phyloP scores from a whole-genome alignment of 352 stramenopile species.

The Paralagenidium karlingii region DNA sequence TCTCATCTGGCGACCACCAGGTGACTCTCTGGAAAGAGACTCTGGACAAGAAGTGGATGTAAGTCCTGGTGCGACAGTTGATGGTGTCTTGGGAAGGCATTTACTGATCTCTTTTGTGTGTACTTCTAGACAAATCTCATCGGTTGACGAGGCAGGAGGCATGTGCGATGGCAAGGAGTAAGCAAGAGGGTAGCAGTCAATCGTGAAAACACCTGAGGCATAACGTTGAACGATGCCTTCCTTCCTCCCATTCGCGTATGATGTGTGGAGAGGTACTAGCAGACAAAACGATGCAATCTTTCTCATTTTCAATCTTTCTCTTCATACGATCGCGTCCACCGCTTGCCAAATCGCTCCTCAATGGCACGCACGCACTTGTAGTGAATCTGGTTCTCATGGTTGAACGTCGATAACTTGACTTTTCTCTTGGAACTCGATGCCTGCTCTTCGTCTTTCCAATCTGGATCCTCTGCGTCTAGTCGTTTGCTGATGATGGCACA shows the following conservation, averaged over 20 bases:
- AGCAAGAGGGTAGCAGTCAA: slow-evolving; percentile 8
- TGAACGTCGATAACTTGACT: slow-evolving; percentile 71
- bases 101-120: slow-evolving; percentile 6
- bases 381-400: slow-evolving; percentile 69
- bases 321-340: slow-evolving; percentile 64
- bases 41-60: slow-evolving; percentile 94
- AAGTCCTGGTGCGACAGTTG: slow-evolving; percentile 14
- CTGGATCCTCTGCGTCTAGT: slow-evolving; percentile 44
- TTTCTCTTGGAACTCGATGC: slow-evolving; percentile 18
- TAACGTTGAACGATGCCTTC: too few relatives aligned
- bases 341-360: slow-evolving; percentile 38
- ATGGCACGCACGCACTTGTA: slow-evolving; percentile 75
- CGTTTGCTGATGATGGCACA: slow-evolving; percentile 71
- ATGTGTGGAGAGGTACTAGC: too few relatives aligned
- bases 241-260: too few relatives aligned
- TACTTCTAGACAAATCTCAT: slow-evolving; percentile 73
- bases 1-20: slow-evolving; percentile 95
- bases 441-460: slow-evolving; percentile 54
- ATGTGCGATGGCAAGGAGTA: slow-evolving; percentile 73
- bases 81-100: slow-evolving; percentile 1
- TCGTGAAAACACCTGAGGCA: too few relatives aligned
- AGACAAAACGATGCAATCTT: too few relatives aligned
- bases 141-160: slow-evolving; percentile 67
- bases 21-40: slow-evolving; percentile 98
- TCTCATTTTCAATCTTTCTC: too few relatives aligned